Evolutionary conservation across 495 filamentous ascomycete species (phyloP).

Genomic region (Aspergillus biplanus): DNA sequence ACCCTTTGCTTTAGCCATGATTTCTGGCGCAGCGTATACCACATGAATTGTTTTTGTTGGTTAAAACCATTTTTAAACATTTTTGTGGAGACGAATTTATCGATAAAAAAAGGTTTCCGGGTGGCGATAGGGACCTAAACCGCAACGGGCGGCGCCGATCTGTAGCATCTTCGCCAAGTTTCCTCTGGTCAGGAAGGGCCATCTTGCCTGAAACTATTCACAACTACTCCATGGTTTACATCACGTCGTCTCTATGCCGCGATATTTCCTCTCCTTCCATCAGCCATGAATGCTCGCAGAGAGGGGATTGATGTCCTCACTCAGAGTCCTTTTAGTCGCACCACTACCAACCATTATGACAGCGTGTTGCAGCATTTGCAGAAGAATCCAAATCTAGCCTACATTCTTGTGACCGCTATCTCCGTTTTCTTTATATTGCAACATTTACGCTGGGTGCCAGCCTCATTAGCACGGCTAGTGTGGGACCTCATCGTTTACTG

Average conservation of each 20-base stretch:
- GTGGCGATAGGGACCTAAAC: constrained; percentile 28
- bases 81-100: constrained; percentile 42
- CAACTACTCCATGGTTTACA: constrained; percentile 26
- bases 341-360: constrained; percentile 42
- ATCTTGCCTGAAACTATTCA: background rate
- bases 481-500: constrained; percentile 68
- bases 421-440: constrained; percentile 34
- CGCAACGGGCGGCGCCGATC: constrained; percentile 30
- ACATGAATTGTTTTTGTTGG: constrained; percentile 23
- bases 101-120: constrained; percentile 48
- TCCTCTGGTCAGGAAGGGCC: constrained; percentile 11
- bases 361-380: constrained; percentile 31
- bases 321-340: constrained; percentile 34
- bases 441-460: constrained; percentile 33
- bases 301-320: constrained; percentile 40
- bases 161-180: constrained; percentile 11
- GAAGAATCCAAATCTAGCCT: constrained; percentile 33
- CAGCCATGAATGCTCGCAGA: constrained; percentile 48
- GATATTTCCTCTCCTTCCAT: constrained; percentile 21
- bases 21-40: constrained; percentile 13
- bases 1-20: constrained; percentile 56
- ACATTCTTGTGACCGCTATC: constrained; percentile 27
- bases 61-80: constrained; percentile 23
- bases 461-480: constrained; percentile 36
- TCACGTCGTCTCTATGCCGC: constrained; percentile 29